These are phyloP conservation scores for Phytophthora nicotianae DNA, from an alignment of 352 stramenopile genomes.

Conservation along the genomic window DNA sequence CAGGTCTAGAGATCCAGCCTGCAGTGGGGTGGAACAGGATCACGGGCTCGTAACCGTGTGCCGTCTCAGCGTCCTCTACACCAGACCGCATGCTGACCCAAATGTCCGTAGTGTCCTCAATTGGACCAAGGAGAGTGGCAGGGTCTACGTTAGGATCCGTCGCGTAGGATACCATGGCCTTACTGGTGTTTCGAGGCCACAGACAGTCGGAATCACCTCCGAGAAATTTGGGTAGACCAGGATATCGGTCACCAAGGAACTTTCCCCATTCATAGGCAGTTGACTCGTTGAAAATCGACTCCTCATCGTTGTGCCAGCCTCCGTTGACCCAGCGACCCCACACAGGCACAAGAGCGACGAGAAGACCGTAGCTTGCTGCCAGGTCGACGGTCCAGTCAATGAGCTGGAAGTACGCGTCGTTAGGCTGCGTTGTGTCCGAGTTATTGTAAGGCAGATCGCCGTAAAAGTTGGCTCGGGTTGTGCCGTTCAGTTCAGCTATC, in stretches of 20 bases:
- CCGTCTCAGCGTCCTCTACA: slow-evolving; percentile 15
- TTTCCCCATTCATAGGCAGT: slow-evolving; percentile 26
- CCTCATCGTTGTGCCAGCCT: slow-evolving; percentile 13
- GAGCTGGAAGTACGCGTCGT: slow-evolving; percentile 35
- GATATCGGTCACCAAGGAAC: slow-evolving; percentile 26
- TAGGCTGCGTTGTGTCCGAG: slow-evolving; percentile 28
- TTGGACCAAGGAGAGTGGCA: slow-evolving; percentile 6
- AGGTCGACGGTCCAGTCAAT: slow-evolving; percentile 31
- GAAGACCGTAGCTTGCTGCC: slow-evolving; percentile 25
- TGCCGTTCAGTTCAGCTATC: slow-evolving; percentile 31
- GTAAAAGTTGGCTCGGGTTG: slow-evolving; percentile 34
- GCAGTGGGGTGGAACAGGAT: slow-evolving; percentile 24
- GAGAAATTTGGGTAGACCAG: slow-evolving; percentile 27
- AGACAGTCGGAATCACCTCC: slow-evolving; percentile 27
- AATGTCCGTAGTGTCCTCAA: slow-evolving; percentile 28
- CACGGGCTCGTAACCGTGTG: slow-evolving; percentile 16
- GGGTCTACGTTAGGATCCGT: slow-evolving; percentile 15
- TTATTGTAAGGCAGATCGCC: slow-evolving; percentile 34
- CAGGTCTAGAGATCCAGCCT: slow-evolving; percentile 16
- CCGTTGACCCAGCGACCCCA: slow-evolving; percentile 34
- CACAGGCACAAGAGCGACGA: slow-evolving; percentile 25
- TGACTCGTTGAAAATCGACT: slow-evolving; percentile 30
- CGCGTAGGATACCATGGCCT: slow-evolving; percentile 12
- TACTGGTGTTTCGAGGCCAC: slow-evolving; percentile 27
- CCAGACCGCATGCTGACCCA: slow-evolving; percentile 23